Evolutionary conservation across 108 stramenopile genomes (phyloP), one percentile per base, ranked within the genome.

Genomic region (Cyclotella sp.): DNA sequence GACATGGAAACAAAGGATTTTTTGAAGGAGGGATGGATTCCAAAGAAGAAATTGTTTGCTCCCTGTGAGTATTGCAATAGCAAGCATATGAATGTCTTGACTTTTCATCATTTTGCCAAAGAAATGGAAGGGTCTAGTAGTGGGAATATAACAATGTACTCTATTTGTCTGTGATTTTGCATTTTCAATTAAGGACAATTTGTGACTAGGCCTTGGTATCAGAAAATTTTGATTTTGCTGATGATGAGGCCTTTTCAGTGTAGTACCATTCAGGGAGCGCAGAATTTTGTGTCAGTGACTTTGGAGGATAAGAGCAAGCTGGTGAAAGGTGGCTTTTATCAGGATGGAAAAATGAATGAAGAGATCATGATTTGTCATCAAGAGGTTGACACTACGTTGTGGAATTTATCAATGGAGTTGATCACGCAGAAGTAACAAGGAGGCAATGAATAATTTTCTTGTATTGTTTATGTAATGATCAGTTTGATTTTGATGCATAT

Each of bases 41-140:
- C 30, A 16, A 46, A 13, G 19, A 51, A 57, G 22, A 58, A 53
- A 22, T 61, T 40, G 9, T 76, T 73, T 68, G 80, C 70, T 22
- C 76, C 80, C 40, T 67, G 71, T 42, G 84, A 76, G 18, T 85
- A 85, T 51, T 85, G 84, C 41, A 79, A 85, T 81, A 72, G 76
- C 68, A 85, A 85, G 55, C 45, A 81, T 55, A 81, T 81, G 79
- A 85, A 85, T 73, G 60, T 64, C 16, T 28, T 85, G 22, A 81
- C 80, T n/a, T 72, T 60, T 72, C 70, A 57, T 14, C 64, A 76
- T 61, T 45, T 85, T 9, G 75, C 84, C 9, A 60, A 63, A 9
- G 53, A 58, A 30, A 44, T 81, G 24, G 28, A 59, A 51, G 73
- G 73, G 41, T 49, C 34, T 2, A 34, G 34, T 34, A 34, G 34